A percentile compares a stretch with the other conserved stretches of the same genome.
phyloP scores from a whole-genome alignment of 176 grass and related monocot species.

The Oryza punctata region DNA sequence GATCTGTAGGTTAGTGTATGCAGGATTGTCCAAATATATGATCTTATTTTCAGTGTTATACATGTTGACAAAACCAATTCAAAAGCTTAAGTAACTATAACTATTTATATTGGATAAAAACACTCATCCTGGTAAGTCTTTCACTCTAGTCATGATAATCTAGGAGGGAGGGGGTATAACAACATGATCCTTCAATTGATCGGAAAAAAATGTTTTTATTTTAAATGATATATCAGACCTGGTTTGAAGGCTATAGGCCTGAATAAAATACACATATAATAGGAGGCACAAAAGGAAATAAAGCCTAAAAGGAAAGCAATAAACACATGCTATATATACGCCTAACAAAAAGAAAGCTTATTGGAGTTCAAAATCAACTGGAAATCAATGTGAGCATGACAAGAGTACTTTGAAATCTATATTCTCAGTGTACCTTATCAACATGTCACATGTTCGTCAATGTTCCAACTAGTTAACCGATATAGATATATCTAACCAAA shows the following conservation, averaged over 20 bases:
- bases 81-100: background rate
- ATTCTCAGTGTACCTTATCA: background rate
- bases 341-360: background rate
- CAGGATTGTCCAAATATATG: background rate
- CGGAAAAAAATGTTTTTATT: background rate
- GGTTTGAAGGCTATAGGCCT: no score
- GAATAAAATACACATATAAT: no score
- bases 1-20: background rate
- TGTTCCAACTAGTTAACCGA: conserved; percentile 1
- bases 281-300: no score
- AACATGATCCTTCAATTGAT: background rate
- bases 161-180: background rate
- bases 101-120: background rate
- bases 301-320: no score
- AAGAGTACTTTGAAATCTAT: background rate
- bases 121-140: background rate
- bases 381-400: background rate
- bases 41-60: background rate
- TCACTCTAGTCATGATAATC: background rate
- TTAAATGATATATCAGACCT: background rate
- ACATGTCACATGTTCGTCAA: background rate
- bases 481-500: background rate
- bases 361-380: background rate
- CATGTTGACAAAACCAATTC: background rate
- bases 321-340: no score